A percentile compares a stretch with the other conserved stretches of the same genome.
Evolutionary conservation across 768 basidiomycete species (phyloP).

Genomic region (Mycena rosella): DNA sequence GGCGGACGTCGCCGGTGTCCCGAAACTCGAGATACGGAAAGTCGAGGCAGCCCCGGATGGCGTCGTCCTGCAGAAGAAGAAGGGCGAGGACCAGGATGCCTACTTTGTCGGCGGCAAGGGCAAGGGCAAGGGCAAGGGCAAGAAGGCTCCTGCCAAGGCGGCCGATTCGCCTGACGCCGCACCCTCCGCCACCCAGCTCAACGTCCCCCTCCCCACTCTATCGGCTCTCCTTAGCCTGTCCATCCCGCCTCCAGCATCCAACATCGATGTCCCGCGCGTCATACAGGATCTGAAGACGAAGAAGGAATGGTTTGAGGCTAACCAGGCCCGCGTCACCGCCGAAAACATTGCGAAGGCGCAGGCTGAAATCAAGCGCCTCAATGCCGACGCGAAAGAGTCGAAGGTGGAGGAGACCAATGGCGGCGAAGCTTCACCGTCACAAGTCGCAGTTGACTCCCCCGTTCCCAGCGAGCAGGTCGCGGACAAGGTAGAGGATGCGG

Average conservation of each 20-base stretch:
- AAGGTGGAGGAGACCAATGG: constrained; percentile 42
- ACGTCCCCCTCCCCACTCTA: constrained; percentile 88
- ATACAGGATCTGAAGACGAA: constrained; percentile 94
- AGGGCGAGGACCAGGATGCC: constrained; percentile 85
- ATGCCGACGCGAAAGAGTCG: constrained; percentile 52
- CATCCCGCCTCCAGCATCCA: constrained; percentile 88
- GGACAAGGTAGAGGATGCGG: constrained; percentile 58
- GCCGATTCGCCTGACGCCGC: constrained; percentile 51
- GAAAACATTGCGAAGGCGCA: constrained; percentile 88
- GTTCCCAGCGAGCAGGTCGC: constrained; percentile 52
- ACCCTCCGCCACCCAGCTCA: constrained; percentile 55
- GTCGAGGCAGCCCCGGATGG: constrained; percentile 82
- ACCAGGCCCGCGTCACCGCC: constrained; percentile 84
- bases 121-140: constrained; percentile 73
- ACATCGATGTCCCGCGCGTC: constrained; percentile 83
- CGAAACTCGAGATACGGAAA: constrained; percentile 86
- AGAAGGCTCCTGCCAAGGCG: constrained; percentile 63
- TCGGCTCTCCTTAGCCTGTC: constrained; percentile 89
- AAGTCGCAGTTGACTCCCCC: constrained; percentile 45
- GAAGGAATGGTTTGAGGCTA: constrained; percentile 95
- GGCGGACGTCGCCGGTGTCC: constrained; percentile 71
- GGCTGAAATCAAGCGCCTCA: constrained; percentile 76
- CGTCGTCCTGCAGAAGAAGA: constrained; percentile 88
- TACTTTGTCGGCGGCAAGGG: constrained; percentile 84
- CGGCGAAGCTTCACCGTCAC: constrained; percentile 44